Evolutionary conservation across 176 grass and related monocot genomes (phyloP).

Genomic region (Bothriochloa decipiens): DNA sequence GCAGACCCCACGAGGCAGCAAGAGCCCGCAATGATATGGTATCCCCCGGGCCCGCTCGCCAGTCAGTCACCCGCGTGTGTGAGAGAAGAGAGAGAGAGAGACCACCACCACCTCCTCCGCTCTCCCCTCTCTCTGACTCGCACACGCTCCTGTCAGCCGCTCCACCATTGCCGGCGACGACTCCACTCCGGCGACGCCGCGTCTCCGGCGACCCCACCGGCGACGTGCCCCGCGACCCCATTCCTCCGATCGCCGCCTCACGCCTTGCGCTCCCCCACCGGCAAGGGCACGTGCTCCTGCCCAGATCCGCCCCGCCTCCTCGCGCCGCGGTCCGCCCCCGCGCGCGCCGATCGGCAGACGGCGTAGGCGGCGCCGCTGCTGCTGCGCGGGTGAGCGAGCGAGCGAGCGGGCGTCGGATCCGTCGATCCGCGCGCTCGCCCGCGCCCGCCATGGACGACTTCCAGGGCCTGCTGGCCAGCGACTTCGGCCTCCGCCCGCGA

Average conservation of each 20-base stretch:
- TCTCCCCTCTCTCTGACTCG: neutral
- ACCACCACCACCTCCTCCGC: neutral
- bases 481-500: constrained; percentile 68
- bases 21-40: neutral
- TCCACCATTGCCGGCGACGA: constrained; percentile 37
- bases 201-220: neutral
- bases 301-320: constrained; percentile 25
- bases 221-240: neutral
- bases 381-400: too few relatives aligned
- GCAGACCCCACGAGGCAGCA: neutral
- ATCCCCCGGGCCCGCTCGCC: constrained; percentile 43
- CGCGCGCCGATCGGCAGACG: neutral
- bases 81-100: neutral
- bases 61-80: constrained; percentile 49
- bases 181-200: neutral
- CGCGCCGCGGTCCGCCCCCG: too few relatives aligned
- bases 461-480: constrained; percentile 58
- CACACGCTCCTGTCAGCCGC: neutral
- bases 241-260: constrained; percentile 1
- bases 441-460: constrained; percentile 58
- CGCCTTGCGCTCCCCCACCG: neutral
- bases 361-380: neutral
- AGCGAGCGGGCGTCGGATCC: constrained; percentile 31
- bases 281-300: neutral
- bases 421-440: neutral